Evolutionary conservation across 23 red algal species (phyloP), one percentile per base, ranked within the genome.

Genomic region (Chondrus crispus): DNA sequence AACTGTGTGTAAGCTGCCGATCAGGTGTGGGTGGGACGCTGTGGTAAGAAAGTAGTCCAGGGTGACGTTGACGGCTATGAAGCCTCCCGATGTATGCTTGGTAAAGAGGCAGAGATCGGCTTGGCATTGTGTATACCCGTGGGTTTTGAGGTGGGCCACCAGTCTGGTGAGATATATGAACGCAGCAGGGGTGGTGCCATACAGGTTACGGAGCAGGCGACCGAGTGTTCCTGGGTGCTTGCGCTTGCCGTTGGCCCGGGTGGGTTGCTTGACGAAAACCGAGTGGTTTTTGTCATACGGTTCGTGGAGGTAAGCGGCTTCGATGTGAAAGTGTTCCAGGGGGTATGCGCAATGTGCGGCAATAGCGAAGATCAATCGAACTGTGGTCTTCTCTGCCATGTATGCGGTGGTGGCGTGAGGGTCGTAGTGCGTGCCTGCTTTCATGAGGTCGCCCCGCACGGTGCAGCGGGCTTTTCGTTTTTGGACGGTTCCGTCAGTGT

Each of bases 381-480:
- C 20, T 55, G 50, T 55, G 50, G 50, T n/a, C n/a, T 55, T 55
- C 20, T 71, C 64, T 33, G 64, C 64, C 32, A 35, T 71, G 29
- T 20, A 35, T 33, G 64, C 14, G 64, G 32, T 71, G 14, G 14
- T 71, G 12, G 14, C 12, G 50, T n/a, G 50, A 14, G 64, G 64
- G 32, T 71, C 64, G 29, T 71, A 71, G 64, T 71, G 64, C 20
- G 20, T 13, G 51, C 51, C 51, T 20, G 29, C 13, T 28, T 71
- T 71, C 74, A 90, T 78, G 3, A 62, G 26, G 12, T 90, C 74
- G 35, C 49, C 72, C 1, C 71, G 51, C 1, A 80, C 54, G 5
- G 54, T 43, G 49, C 64, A 50, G 20, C 87, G 47, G 2, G 72
- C 87, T 80, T 90, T 90, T 2, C 70, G 37, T 2, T 80, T 48